Evolutionary conservation across 2,329 filamentous ascomycete species (phyloP).

Genomic region (Macroventuria anomochaeta): DNA sequence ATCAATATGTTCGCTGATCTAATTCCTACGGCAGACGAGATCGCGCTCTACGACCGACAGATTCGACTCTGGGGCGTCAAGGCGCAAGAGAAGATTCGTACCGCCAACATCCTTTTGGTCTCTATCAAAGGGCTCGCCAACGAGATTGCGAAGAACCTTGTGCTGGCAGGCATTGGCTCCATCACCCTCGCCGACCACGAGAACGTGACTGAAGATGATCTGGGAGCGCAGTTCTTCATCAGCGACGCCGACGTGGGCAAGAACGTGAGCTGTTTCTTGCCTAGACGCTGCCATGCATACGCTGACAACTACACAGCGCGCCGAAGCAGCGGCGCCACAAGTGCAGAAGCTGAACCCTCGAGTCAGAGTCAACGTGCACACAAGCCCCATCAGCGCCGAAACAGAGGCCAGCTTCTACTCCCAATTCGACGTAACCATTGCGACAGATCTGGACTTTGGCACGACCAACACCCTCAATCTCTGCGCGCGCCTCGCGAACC

Average conservation of each 20-base stretch:
- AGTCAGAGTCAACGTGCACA: constrained; percentile 76
- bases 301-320: constrained; percentile 61
- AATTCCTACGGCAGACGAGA: constrained; percentile 71
- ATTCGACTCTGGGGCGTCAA: constrained; percentile 97
- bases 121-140: constrained; percentile 87
- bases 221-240: constrained; percentile 75
- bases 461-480: constrained; percentile 83
- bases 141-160: constrained; percentile 96
- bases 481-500: constrained; percentile 76
- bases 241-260: constrained; percentile 74
- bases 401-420: constrained; percentile 77
- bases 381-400: constrained; percentile 63
- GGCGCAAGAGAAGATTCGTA: constrained; percentile 87
- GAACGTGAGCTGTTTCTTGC: constrained; percentile 59
- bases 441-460: constrained; percentile 81
- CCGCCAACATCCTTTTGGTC: constrained; percentile 87
- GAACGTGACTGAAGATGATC: constrained; percentile 75
- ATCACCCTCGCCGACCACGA: constrained; percentile 87
- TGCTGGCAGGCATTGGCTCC: constrained; percentile 88
- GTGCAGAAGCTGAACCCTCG: constrained; percentile 89
- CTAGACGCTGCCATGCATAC: not conserved
- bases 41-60: constrained; percentile 95
- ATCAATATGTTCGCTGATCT: not conserved
- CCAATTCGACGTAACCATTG: constrained; percentile 84
- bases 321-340: constrained; percentile 76